phyloP scores from a whole-genome alignment of 1,284 basidiomycete genomes.

The Tetrapyrgos nigripes region DNA sequence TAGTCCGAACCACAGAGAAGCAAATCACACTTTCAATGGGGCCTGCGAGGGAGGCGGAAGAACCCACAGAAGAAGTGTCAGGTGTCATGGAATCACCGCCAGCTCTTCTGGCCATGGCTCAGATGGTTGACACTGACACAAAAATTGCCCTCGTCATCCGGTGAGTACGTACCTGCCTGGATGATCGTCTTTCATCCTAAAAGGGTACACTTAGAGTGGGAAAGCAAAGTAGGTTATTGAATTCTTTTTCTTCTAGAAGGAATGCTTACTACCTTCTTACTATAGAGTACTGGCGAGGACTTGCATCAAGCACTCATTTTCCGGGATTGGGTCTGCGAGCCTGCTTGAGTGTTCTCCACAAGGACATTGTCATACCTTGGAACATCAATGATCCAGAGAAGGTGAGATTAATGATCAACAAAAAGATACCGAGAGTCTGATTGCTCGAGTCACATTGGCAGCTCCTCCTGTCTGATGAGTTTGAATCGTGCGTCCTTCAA shows the following conservation, averaged over 20 bases:
- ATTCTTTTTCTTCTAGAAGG: not conserved
- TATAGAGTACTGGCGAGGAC: conserved; percentile 29
- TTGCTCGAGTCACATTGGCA: no score
- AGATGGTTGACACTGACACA: conserved; percentile 24
- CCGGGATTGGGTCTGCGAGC: conserved; percentile 20
- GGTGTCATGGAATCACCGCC: conserved; percentile 16
- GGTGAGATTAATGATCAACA: no score
- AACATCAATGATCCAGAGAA: conserved; percentile 33
- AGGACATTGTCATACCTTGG: conserved; percentile 32
- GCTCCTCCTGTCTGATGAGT: no score
- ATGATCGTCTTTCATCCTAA: not conserved
- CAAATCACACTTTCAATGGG: conserved; percentile 6
- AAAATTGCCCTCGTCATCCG: conserved; percentile 32
- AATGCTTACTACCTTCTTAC: not conserved
- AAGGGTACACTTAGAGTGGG: conserved; percentile 12
- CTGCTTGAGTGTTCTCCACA: conserved; percentile 24
- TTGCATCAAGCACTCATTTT: conserved; percentile 25
- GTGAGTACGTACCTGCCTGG: conserved; percentile 16
- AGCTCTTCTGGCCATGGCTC: conserved; percentile 29
- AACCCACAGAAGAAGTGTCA: conserved; percentile 8
- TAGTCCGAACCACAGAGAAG: conserved; percentile 24
- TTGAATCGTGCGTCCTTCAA: no score
- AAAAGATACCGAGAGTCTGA: no score
- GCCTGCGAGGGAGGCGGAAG: no score
- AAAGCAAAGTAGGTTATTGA: conserved; percentile 21